These are phyloP conservation scores for Phoma herbarum DNA, from an alignment of 2,329 filamentous ascomycete genomes.

Conservation along the genomic window DNA sequence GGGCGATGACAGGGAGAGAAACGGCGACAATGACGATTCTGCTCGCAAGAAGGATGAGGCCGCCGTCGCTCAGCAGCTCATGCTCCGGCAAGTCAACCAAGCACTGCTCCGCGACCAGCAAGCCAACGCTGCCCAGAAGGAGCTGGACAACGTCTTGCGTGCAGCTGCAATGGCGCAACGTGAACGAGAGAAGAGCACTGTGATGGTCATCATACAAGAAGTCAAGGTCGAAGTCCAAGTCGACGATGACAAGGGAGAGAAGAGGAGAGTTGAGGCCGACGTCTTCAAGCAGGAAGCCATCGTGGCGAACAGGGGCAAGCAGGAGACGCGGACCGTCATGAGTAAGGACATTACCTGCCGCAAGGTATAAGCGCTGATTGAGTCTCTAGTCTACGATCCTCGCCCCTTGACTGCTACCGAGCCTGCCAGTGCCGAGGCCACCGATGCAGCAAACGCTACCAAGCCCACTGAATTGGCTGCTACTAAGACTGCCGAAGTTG, in stretches of 20 bases:
- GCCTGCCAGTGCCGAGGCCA: neutral
- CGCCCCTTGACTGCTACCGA: conserved; percentile 9
- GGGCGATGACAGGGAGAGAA: neutral
- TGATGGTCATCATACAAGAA: conserved; percentile 8
- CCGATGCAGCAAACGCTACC: conserved; percentile 1
- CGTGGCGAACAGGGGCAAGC: conserved; percentile 14
- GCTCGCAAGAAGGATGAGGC: neutral
- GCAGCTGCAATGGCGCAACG: conserved; percentile 1
- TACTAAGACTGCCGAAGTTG: neutral
- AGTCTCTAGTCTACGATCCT: conserved; percentile 3
- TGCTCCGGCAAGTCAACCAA: conserved; percentile 10
- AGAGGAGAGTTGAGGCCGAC: neutral
- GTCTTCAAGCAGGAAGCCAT: conserved; percentile 15
- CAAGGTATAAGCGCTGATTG: neutral
- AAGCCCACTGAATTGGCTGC: neutral
- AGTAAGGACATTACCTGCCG: neutral
- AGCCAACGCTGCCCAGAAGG: conserved; percentile 5
- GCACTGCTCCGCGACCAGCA: conserved; percentile 8
- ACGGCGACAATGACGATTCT: neutral
- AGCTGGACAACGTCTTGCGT: conserved; percentile 12
- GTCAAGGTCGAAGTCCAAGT: conserved; percentile 1
- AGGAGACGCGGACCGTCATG: conserved; percentile 11
- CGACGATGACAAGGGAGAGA: neutral
- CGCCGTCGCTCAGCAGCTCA: neutral
- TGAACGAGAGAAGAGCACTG: conserved; percentile 7